Base-by-base conservation (phyloP, 768 basidiomycete species). In the Boletus sensibilis region DNA sequence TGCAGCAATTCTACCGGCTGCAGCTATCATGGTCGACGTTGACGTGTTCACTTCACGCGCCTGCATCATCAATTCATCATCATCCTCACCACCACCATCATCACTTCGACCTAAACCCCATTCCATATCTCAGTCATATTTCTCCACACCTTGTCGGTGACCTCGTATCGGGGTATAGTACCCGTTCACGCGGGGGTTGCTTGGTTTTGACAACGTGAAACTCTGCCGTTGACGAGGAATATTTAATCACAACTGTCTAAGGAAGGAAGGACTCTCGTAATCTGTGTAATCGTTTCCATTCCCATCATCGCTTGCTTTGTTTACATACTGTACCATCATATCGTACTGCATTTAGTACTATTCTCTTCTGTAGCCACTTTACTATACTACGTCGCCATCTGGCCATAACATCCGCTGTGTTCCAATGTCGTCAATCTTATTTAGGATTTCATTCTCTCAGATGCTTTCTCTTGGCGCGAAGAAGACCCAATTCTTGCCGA, bases 251-350 rank as follows among this genome's bases (percentile, higher is more conserved):
- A 50, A 37, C 34, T 20, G 34, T 60, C 47, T 20, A 57, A 42
- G 58, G 58, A 65, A 63, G 59, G 67, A 64, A 62, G 55, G 39
- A 56, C 56, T 40, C 47, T 40, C 56, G 51, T 64, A 54, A 64
- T 68, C 42, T 23, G 18, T 52, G 35, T 63, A 59, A 53, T 46
- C 37, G 39, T 59, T 45, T 46, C 52, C 56, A 23, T 50, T 61
- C 31, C 47, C 8, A 33, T 41, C 42, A 33, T 39, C 23, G 35
- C 23, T 29, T 53, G 56, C 55, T 48, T 41, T 57, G 40, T 46
- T 53, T 56, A n/a, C n/a, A n/a, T n/a, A 49, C 46, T 45, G 23
- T 41, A 52, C 39, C 39, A 13, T 35, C 47, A 41, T 52, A 53
- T 51, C 33, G n/a, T 53, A 52, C 43, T 38, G 29, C 50, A 50